Evolutionary conservation across 805 yeast genomes (phyloP).

Genomic region (Hanseniaspora hatyaiensis): DNA sequence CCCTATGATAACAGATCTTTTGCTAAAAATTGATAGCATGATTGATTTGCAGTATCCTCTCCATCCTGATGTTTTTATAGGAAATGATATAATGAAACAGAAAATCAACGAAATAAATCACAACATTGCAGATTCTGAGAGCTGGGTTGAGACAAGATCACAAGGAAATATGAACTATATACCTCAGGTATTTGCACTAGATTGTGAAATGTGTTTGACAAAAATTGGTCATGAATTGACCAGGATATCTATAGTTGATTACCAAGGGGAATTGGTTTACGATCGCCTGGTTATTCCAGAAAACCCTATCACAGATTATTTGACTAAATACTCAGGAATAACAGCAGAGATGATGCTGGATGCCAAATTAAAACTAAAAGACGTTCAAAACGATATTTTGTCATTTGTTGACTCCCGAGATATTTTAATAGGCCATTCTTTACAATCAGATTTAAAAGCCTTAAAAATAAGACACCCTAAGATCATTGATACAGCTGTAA

Average conservation of each 20-base stretch:
- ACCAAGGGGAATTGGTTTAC: slow-evolving; percentile 45
- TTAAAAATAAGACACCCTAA: slow-evolving; percentile 59
- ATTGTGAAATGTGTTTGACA: slow-evolving; percentile 85
- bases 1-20: slow-evolving; percentile 42
- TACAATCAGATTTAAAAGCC: slow-evolving; percentile 69
- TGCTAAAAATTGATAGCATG: slow-evolving; percentile 41
- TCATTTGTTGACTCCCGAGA: slow-evolving; percentile 45
- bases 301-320: slow-evolving; percentile 62
- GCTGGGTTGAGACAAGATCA: slow-evolving; percentile 16
- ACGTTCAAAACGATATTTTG: slow-evolving; percentile 52
- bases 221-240: slow-evolving; percentile 56
- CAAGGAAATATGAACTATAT: slow-evolving; percentile 39
- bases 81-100: slow-evolving; percentile 16
- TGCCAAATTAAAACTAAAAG: slow-evolving; percentile 53
- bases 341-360: slow-evolving; percentile 52
- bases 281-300: slow-evolving; percentile 73
- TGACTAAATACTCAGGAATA: slow-evolving; percentile 79
- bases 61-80: slow-evolving; percentile 33
- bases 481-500: slow-evolving; percentile 68
- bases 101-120: slow-evolving; percentile 18
- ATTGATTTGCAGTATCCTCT: slow-evolving; percentile 46
- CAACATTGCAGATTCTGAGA: slow-evolving; percentile 9
- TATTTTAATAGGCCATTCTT: slow-evolving; percentile 75
- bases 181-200: slow-evolving; percentile 63
- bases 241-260: slow-evolving; percentile 63